Evolutionary conservation across 2,329 filamentous ascomycete species (phyloP), one percentile per base, ranked within the genome.

Genomic region (Aspergillus brunneoviolaceus): DNA sequence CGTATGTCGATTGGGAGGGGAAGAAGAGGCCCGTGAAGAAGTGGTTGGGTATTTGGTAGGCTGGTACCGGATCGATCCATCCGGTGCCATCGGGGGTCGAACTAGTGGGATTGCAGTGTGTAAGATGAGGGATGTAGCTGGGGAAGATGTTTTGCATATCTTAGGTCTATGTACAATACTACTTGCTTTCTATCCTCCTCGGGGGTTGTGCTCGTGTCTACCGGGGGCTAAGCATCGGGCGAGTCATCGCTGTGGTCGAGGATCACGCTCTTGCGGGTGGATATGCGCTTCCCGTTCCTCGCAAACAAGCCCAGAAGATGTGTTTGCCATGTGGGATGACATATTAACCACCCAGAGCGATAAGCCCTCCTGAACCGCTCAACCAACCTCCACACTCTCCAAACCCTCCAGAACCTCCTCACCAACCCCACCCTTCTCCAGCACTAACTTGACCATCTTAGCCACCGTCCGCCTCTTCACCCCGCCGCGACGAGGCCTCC

Each of bases 351-450:
- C 39, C 39, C 39, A 7, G 6, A 19, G 39, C 39, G 16, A 16
- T 16, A 19, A 45, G 6, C 29, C 9, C 23, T 16, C 33, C 12
- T 5, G 14, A 25, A 42, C 10, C 31, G 55, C 51, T 60, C 79
- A 89, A 65, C 81, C 80, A 76, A 90, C 77, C 63, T 92, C 89
- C 49, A 78, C 76, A 12, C 84, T 86, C 63, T 93, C 89, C 66
- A 98, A 77, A 0, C 89, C 93, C 63, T 89, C 87, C 71, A 98
- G 81, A 5, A 97, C 89, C 75, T 97, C 94, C 65, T 93, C 88
- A 4, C 89, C 92, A 29, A 97, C 89, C 35, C 92, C 92, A 0
- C 89, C 89, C 68, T 84, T 86, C 72, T 90, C 86, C 60, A 96
- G 75, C 33, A 92, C 90, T 73, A 88, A 86, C 73, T 89, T 86